A percentile compares a stretch with the other conserved stretches of the same genome.
Evolutionary conservation across 2,329 filamentous ascomycete species (phyloP).

Genomic region (Cytospora schulzeri): DNA sequence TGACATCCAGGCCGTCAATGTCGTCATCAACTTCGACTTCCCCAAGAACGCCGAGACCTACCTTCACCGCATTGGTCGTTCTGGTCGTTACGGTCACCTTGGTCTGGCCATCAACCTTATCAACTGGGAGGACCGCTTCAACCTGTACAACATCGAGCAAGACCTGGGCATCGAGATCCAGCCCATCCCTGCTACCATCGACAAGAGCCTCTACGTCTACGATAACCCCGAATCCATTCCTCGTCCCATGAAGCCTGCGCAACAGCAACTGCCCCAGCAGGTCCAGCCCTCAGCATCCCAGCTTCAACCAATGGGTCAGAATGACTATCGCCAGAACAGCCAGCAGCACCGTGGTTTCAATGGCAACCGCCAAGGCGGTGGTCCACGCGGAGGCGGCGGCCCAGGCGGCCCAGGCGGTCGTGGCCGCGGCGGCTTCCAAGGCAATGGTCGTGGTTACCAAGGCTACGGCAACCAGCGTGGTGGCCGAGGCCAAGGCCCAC

Average conservation of each 20-base stretch:
- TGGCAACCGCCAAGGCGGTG: slow-evolving; percentile 36
- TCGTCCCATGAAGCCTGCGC: slow-evolving; percentile 60
- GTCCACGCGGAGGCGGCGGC: slow-evolving; percentile 35
- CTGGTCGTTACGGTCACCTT: slow-evolving; percentile 93
- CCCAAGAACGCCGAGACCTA: slow-evolving; percentile 99
- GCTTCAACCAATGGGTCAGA: slow-evolving; percentile 31
- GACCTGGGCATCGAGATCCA: slow-evolving; percentile 97
- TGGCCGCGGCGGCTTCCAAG: slow-evolving; percentile 35
- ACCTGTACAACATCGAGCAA: slow-evolving; percentile 97
- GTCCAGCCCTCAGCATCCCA: slow-evolving; percentile 28
- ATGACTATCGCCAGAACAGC: slow-evolving; percentile 45
- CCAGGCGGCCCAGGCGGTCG: slow-evolving; percentile 41
- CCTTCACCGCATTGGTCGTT: slow-evolving; percentile 96
- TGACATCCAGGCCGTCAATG: slow-evolving; percentile 98
- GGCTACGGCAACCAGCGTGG: slow-evolving; percentile 37
- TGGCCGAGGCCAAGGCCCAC: slow-evolving; percentile 32
- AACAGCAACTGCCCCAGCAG: slow-evolving; percentile 31
- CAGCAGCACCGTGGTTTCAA: slow-evolving; percentile 45
- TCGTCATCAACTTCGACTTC: slow-evolving; percentile 99
- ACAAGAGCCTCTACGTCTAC: slow-evolving; percentile 98
- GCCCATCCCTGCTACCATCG: slow-evolving; percentile 90
- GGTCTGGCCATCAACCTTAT: slow-evolving; percentile 98
- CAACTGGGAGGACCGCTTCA: slow-evolving; percentile 99
- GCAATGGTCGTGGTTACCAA: slow-evolving; percentile 31
- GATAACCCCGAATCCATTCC: slow-evolving; percentile 95